Conservation (phyloP, 2,329 filamentous ascomycete genomes). For the Tolypocladium ophioglossoides region DNA sequence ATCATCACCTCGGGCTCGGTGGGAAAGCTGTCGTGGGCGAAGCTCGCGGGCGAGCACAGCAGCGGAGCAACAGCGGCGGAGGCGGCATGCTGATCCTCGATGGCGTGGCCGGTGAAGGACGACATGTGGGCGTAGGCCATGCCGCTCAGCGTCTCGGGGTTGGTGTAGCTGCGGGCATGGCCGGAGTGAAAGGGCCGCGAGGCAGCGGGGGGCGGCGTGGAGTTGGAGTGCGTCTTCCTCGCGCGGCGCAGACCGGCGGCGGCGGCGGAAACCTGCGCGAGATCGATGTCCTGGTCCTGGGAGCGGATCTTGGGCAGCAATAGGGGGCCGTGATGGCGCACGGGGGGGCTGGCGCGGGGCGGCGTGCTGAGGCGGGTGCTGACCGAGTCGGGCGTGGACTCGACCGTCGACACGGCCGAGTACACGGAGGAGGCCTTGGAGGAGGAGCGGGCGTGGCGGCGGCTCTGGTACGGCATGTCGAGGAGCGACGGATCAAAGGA, state of each 20-base stretch:
- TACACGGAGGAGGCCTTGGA: slow-evolving; percentile 59
- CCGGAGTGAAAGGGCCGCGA: slow-evolving; percentile 27
- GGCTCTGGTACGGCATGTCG: slow-evolving; percentile 38
- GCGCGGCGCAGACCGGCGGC: slow-evolving; percentile 3
- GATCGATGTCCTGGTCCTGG: slow-evolving; percentile 67
- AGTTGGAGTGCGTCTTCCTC: slow-evolving; percentile 15
- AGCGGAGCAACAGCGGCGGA: slow-evolving; percentile 31
- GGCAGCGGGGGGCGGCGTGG: slow-evolving; percentile 8
- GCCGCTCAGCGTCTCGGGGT: slow-evolving; percentile 42
- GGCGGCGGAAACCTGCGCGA: slow-evolving; percentile 2
- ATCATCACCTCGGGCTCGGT: slow-evolving; percentile 1
- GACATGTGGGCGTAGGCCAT: slow-evolving; percentile 25
- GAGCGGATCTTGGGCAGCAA: slow-evolving; percentile 77
- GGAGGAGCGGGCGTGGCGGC: slow-evolving; percentile 49
- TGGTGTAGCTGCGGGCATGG: slow-evolving; percentile 50
- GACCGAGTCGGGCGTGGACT: slow-evolving; percentile 51
- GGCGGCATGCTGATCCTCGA: slow-evolving; percentile 11
- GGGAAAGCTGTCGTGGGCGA: slow-evolving; percentile 28
- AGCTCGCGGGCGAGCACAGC: slow-evolving; percentile 56
- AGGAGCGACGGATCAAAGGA: slow-evolving; percentile 47
- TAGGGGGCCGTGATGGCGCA: slow-evolving; percentile 68
- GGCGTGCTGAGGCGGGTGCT: slow-evolving; percentile 61
- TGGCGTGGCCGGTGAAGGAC: slow-evolving; percentile 19
- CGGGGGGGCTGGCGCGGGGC: slow-evolving; percentile 52
- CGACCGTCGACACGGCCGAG: slow-evolving; percentile 43